Conservation (phyloP, 164 flowering plant genomes). For the Tetracentron sinense region DNA sequence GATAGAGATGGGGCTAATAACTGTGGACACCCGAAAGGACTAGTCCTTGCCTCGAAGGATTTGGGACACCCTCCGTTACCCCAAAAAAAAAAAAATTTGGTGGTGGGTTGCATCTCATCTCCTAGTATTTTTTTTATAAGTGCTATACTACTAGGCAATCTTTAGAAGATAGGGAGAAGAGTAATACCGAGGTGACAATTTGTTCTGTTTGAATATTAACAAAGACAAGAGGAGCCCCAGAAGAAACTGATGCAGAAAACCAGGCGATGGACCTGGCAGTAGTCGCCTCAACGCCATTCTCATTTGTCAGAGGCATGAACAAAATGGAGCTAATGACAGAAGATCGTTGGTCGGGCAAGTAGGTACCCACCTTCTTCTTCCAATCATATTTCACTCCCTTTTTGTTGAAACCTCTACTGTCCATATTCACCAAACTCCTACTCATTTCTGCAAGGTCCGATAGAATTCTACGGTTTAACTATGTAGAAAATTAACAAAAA, state of each 20-base stretch:
- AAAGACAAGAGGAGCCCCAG: conserved; percentile 55
- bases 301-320: conserved; percentile 41
- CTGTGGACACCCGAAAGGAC: no score
- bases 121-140: no score
- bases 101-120: no score
- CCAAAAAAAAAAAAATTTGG: no score
- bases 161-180: not conserved
- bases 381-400: conserved; percentile 49
- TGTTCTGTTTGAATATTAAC: conserved; percentile 64
- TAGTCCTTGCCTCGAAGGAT: no score
- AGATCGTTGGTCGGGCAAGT: conserved; percentile 38
- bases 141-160: no score
- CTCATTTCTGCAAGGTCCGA: conserved; percentile 47
- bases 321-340: conserved; percentile 47
- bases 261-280: conserved; percentile 58
- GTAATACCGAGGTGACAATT: conserved; percentile 30
- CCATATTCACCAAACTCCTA: conserved; percentile 39
- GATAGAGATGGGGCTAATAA: no score
- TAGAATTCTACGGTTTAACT: no score
- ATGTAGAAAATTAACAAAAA: no score
- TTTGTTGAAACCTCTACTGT: conserved; percentile 26
- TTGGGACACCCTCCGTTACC: no score
- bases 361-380: conserved; percentile 39
- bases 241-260: conserved; percentile 56
- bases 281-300: conserved; percentile 29